Conservation (phyloP, 140 eudicot genomes). For the Erigeron philadelphicus region DNA sequence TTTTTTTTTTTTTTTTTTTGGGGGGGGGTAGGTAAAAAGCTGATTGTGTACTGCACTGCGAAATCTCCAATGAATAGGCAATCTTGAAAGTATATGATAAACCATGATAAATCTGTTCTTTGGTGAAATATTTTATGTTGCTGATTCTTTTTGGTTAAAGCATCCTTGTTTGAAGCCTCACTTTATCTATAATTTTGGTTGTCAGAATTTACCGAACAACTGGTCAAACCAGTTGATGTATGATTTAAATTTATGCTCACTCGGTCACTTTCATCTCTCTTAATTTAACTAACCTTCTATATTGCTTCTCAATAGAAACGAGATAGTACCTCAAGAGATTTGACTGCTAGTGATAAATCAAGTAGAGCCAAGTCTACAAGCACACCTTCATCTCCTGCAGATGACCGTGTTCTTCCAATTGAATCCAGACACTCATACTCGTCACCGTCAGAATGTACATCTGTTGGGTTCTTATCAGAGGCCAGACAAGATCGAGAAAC, state of each 20-base stretch:
- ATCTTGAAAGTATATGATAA: too few species aligned
- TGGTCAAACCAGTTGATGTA: background rate
- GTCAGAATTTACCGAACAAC: background rate
- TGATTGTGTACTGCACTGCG: too few species aligned
- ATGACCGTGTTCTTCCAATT: constrained; percentile 29
- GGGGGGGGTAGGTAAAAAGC: too few species aligned
- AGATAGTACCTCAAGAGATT: constrained; percentile 48
- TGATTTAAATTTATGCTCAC: background rate
- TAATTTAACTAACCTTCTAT: constrained; percentile 1
- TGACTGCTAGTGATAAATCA: constrained; percentile 69
- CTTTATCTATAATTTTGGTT: background rate
- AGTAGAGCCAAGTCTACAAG: constrained; percentile 73
- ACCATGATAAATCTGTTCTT: too few species aligned
- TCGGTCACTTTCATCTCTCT: background rate
- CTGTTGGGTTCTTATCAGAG: constrained; percentile 49
- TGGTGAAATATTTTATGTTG: background rate
- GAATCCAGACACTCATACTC: constrained; percentile 68
- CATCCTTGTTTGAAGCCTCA: background rate
- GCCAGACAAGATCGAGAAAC: constrained; percentile 42
- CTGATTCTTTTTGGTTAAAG: background rate
- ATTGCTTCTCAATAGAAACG: constrained; percentile 51
- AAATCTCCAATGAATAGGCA: too few species aligned
- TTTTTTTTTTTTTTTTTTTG: too few species aligned
- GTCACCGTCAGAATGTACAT: constrained; percentile 50
- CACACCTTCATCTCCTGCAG: constrained; percentile 73